Evolutionary conservation across 495 filamentous ascomycete species (phyloP).

Genomic region (Penicillium canariense): DNA sequence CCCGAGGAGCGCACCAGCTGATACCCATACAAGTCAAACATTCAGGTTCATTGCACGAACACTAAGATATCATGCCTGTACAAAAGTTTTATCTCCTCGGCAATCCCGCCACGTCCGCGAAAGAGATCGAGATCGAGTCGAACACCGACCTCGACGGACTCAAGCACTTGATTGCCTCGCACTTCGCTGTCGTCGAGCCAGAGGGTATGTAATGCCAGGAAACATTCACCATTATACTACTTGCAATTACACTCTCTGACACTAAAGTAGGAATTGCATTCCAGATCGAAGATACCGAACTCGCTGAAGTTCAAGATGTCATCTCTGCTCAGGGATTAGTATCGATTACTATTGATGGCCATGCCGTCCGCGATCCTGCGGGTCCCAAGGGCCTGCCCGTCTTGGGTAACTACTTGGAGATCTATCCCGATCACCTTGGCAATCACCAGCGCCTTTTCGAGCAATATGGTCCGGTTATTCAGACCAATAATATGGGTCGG

Average conservation of each 20-base stretch:
- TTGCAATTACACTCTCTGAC: neutral
- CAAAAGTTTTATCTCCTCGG: conserved; percentile 39
- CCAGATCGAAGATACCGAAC: conserved; percentile 23
- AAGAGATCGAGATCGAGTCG: conserved; percentile 23
- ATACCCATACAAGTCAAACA: no score
- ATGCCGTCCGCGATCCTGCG: conserved; percentile 39
- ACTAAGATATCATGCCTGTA: conserved; percentile 28
- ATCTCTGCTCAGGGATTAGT: conserved; percentile 29
- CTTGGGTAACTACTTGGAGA: conserved; percentile 53
- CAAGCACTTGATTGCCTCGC: conserved; percentile 33
- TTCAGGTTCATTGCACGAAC: neutral
- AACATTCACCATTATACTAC: neutral
- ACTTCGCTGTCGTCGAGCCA: conserved; percentile 28
- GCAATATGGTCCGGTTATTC: conserved; percentile 51
- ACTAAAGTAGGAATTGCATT: conserved; percentile 38
- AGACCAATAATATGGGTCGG: conserved; percentile 53
- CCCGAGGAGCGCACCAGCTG: no score
- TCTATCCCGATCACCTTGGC: conserved; percentile 57
- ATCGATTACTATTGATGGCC: conserved; percentile 44
- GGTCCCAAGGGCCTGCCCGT: conserved; percentile 48
- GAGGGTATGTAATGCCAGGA: neutral
- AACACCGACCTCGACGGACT: conserved; percentile 22
- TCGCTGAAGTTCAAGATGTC: conserved; percentile 30
- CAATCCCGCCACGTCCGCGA: conserved; percentile 28
- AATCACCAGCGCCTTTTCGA: conserved; percentile 57